Base-by-base conservation (phyloP, 2,329 filamentous ascomycete genomes). In the Penicillium paneum region DNA sequence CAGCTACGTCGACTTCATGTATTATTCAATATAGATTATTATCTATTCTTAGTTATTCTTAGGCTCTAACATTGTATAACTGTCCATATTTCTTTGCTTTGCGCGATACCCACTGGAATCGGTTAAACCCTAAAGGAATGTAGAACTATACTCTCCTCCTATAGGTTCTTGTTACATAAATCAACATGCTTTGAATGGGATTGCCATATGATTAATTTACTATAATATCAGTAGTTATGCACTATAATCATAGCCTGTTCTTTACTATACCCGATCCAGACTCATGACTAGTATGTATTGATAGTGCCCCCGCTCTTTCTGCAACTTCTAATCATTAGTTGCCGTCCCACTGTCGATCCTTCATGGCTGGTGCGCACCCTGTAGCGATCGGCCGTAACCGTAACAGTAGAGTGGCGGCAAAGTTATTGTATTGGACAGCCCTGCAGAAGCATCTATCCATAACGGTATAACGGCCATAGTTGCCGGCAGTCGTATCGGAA, bases 311-410 rank as follows among this genome's bases (percentile, higher is more conserved):
- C 40, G 26, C 40, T 44, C 17, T 41, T 31, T n/a, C 24, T 49
- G 28, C 28, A 34, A 34, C 15, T 43, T 43, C 13, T n/a, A 49
- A 32, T 35, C 24, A 6, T 49, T 53, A 49, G 43, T 34, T 34
- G 28, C 42, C 48, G 32, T 39, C n/a, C 36, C 15, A 41, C 31
- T 31, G 59, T 54, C 56, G 55, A 60, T 62, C 52, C 5, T 35
- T 52, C 34, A 34, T 64, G 56, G 58, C 57, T 42, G 55, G 48
- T 60, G 55, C 61, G 46, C 54, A 62, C 60, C 59, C 61, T 60
- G 60, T 59, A 49, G 52, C 52, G 62, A 64, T 64, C 59, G 43
- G 35, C 38, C 36, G 47, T 47, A 26, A 48, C 49, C 11, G 49
- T 48, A 39, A 47, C 28, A 13, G 29, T 39, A 36, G 13, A 26